Evolutionary conservation across 2,329 filamentous ascomycete species (phyloP).

Genomic region (Aureobasidium vineae): DNA sequence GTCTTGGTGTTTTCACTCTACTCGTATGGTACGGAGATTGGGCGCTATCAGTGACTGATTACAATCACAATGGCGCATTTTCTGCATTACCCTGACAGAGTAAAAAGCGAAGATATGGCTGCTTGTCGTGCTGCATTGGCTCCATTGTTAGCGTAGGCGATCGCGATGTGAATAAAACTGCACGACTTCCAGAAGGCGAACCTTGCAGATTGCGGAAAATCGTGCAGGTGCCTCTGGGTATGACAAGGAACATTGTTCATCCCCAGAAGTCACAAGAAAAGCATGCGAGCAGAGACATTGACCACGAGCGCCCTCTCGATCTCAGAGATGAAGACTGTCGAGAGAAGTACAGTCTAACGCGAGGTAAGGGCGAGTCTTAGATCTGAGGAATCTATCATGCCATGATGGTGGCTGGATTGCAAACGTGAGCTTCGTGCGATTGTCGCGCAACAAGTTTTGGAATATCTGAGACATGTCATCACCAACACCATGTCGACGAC

Average conservation of each 20-base stretch:
- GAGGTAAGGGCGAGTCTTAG: background rate
- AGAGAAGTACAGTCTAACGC: background rate
- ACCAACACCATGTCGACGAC: background rate
- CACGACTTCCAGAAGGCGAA: background rate
- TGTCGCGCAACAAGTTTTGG: background rate
- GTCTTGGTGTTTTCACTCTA: background rate
- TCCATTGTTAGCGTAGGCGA: background rate
- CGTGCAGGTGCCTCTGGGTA: background rate
- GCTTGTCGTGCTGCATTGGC: conserved; percentile 6
- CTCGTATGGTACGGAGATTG: background rate
- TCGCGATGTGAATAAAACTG: background rate
- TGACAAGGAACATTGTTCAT: background rate
- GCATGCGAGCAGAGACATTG: conserved; percentile 9
- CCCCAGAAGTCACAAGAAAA: background rate
- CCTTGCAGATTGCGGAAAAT: background rate
- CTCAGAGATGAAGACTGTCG: background rate
- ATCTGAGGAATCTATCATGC: background rate
- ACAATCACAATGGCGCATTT: background rate
- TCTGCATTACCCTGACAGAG: conserved; percentile 3
- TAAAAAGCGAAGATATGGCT: background rate
- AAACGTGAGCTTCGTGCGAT: background rate
- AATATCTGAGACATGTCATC: background rate
- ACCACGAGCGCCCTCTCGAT: background rate
- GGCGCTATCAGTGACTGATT: background rate
- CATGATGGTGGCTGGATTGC: background rate